These are phyloP conservation scores for Starmerella tilneyi DNA, from an alignment of 805 yeast species.

Conservation along the genomic window DNA sequence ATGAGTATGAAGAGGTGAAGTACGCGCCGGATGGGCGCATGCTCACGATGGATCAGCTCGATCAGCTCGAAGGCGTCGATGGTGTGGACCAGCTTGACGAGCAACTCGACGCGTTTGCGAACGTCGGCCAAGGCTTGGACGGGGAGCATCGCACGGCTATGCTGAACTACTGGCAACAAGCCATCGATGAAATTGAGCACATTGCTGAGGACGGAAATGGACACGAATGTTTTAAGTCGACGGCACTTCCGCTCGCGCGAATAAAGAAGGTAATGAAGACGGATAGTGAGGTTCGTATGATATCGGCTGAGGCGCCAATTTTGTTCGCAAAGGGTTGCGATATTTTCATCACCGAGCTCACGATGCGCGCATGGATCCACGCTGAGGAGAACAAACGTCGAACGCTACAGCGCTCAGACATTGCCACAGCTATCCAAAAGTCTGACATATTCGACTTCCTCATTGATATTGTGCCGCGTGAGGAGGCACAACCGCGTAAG, in stretches of 20 bases:
- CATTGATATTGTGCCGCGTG: constrained; percentile 92
- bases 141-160: constrained; percentile 77
- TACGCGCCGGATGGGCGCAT: constrained; percentile 5
- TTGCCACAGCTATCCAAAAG: constrained; percentile 88
- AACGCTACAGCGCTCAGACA: constrained; percentile 86
- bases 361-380: constrained; percentile 98
- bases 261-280: constrained; percentile 97
- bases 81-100: constrained; percentile 19
- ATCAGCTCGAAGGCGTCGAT: constrained; percentile 9
- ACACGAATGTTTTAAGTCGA: constrained; percentile 82
- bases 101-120: constrained; percentile 57
- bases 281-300: constrained; percentile 95
- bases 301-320: constrained; percentile 96
- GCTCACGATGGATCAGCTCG: constrained; percentile 6
- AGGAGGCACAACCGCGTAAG: constrained; percentile 42
- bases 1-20: constrained; percentile 9
- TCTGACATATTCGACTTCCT: constrained; percentile 95
- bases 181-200: constrained; percentile 81
- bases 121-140: constrained; percentile 84
- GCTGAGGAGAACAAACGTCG: constrained; percentile 94
- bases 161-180: constrained; percentile 97
- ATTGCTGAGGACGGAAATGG: constrained; percentile 31
- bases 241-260: constrained; percentile 89
- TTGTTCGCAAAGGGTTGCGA: constrained; percentile 97
- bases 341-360: constrained; percentile 87